phyloP scores from a whole-genome alignment of 106 monocot species.

The Dendrobium officinale region DNA sequence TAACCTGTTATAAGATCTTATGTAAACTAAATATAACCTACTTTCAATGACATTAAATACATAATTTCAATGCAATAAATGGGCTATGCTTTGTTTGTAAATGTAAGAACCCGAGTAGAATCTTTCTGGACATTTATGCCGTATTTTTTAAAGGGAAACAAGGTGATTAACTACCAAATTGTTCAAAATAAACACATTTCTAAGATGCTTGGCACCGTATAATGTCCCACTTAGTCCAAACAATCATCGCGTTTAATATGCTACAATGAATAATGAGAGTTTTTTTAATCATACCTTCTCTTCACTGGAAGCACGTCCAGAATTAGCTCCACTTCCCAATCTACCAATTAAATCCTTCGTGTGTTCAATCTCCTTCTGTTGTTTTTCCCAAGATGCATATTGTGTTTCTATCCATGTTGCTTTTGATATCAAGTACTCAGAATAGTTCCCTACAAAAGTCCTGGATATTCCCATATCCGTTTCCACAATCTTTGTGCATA shows the following conservation, averaged over 20 bases:
- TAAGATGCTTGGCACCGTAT: background rate
- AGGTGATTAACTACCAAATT: background rate
- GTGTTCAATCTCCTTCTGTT: constrained; percentile 94
- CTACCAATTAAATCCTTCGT: constrained; percentile 86
- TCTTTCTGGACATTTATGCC: background rate
- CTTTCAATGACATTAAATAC: background rate
- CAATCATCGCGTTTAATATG: background rate
- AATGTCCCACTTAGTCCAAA: background rate
- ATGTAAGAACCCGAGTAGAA: background rate
- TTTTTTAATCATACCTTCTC: constrained; percentile 55
- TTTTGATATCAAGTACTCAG: constrained; percentile 74
- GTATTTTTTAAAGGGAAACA: background rate
- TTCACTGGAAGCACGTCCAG: constrained; percentile 97
- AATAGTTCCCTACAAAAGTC: constrained; percentile 89
- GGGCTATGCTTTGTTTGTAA: background rate
- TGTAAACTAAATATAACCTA: background rate
- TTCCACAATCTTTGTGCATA: constrained; percentile 95
- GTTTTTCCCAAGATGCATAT: constrained; percentile 93
- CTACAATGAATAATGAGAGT: background rate
- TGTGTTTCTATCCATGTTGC: constrained; percentile 75
- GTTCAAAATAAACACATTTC: background rate
- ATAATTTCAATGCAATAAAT: background rate
- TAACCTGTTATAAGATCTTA: no score
- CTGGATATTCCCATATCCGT: constrained; percentile 95
- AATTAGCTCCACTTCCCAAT: constrained; percentile 87